Evolutionary conservation across 2,329 filamentous ascomycete species (phyloP).

Genomic region (Scolecobasidium constrictum): DNA sequence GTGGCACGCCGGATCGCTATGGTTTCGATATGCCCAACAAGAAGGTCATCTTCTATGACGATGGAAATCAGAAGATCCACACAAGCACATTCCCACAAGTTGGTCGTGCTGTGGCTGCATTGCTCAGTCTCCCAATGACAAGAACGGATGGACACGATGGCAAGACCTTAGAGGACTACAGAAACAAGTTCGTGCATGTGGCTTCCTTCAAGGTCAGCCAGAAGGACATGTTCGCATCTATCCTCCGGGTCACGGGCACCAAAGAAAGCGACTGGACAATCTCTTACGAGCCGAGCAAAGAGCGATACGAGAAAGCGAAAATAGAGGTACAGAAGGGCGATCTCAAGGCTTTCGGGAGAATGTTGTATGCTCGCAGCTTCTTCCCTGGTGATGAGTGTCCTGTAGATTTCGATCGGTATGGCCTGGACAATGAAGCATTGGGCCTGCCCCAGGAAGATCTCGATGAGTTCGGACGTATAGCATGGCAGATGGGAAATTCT

Average conservation of each 20-base stretch:
- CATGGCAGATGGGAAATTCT: conserved; percentile 33
- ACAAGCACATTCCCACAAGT: conserved; percentile 49
- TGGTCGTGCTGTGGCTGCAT: conserved; percentile 39
- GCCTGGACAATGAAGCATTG: conserved; percentile 40
- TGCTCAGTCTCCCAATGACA: conserved; percentile 21
- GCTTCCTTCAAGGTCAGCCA: conserved; percentile 26
- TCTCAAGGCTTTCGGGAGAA: conserved; percentile 11
- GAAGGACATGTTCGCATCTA: conserved; percentile 24
- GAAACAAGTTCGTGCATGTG: conserved; percentile 24
- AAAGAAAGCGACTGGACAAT: conserved; percentile 26
- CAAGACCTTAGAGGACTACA: conserved; percentile 1
- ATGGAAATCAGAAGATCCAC: conserved; percentile 46
- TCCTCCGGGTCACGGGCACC: conserved; percentile 23
- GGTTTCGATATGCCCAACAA: conserved; percentile 27
- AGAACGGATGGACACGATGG: conserved; percentile 10
- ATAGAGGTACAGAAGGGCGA: conserved; percentile 10
- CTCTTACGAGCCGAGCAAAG: conserved; percentile 13
- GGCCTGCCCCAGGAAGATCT: conserved; percentile 47
- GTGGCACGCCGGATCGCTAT: conserved; percentile 17
- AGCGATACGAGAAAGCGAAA: conserved; percentile 14
- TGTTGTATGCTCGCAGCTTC: conserved; percentile 13
- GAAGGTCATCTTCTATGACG: conserved; percentile 33
- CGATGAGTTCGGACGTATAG: conserved; percentile 43
- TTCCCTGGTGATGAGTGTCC: conserved; percentile 9
- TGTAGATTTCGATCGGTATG: conserved; percentile 11